Conservation (phyloP, 2,329 filamentous ascomycete species). For the Apiospora arundinis region DNA sequence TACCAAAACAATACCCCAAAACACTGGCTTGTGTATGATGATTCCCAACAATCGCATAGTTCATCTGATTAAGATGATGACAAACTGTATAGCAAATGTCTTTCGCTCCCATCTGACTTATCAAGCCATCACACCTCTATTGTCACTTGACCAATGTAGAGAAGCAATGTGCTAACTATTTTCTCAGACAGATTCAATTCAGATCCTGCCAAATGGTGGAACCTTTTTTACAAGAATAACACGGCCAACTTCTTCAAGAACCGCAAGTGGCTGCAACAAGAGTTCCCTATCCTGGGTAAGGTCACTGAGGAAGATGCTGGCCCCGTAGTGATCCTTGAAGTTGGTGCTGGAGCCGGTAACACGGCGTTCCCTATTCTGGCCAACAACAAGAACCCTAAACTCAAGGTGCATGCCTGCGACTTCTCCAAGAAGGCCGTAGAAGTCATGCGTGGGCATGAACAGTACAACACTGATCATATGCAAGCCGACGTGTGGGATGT, state of each 20-base stretch:
- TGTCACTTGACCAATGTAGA: conserved; percentile 24
- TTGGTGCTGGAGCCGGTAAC: conserved; percentile 95
- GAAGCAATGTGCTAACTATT: conserved; percentile 27
- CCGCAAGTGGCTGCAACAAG: conserved; percentile 94
- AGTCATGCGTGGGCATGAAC: conserved; percentile 81
- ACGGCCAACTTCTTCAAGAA: conserved; percentile 98
- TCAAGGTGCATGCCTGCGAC: conserved; percentile 93
- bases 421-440: conserved; percentile 96
- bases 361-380: conserved; percentile 91
- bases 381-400: conserved; percentile 79
- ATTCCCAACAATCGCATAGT: conserved; percentile 69
- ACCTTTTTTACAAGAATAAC: conserved; percentile 98
- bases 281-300: conserved; percentile 86
- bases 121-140: conserved; percentile 30
- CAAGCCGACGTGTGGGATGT: conserved; percentile 96
- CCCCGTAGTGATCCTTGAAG: conserved; percentile 77
- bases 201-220: conserved; percentile 96
- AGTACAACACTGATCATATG: conserved; percentile 75
- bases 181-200: conserved; percentile 82
- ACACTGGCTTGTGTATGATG: conserved; percentile 53
- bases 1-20: background rate
- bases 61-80: conserved; percentile 74
- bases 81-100: conserved; percentile 62
- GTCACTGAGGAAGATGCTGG: conserved; percentile 76
- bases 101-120: conserved; percentile 78